phyloP scores from a whole-genome alignment of 2,329 filamentous ascomycete genomes.

The Penicillium expansum region DNA sequence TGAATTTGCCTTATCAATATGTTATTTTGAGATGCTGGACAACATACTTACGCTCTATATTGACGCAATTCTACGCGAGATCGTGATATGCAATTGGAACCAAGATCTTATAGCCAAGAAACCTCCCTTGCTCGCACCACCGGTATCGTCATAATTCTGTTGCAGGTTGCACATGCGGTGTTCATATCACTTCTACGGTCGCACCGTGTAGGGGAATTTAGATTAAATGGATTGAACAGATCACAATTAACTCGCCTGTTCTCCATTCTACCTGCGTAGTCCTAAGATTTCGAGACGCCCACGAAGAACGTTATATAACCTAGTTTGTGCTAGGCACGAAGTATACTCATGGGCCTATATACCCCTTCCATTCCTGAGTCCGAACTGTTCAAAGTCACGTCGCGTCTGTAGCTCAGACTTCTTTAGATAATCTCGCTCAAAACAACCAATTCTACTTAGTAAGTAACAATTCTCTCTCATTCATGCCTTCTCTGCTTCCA shows the following conservation, averaged over 20 bases:
- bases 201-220: background rate
- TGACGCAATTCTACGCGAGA: no score
- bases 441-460: background rate
- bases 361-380: no score
- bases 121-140: fast-evolving
- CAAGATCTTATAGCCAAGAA: background rate
- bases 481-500: background rate
- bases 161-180: background rate
- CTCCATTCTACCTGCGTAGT: background rate
- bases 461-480: background rate
- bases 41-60: no score
- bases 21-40: no score
- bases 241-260: background rate
- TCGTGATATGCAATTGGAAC: background rate
- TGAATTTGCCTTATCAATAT: background rate
- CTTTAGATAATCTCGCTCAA: background rate
- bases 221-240: background rate
- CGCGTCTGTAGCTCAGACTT: no score
- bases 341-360: no score
- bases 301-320: no score
- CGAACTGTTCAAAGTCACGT: background rate
- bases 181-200: background rate
- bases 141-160: background rate
- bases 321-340: background rate
- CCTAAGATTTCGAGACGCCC: background rate